Base-by-base conservation (phyloP, 2,329 filamentous ascomycete species). In the Trichoderma koningii region DNA sequence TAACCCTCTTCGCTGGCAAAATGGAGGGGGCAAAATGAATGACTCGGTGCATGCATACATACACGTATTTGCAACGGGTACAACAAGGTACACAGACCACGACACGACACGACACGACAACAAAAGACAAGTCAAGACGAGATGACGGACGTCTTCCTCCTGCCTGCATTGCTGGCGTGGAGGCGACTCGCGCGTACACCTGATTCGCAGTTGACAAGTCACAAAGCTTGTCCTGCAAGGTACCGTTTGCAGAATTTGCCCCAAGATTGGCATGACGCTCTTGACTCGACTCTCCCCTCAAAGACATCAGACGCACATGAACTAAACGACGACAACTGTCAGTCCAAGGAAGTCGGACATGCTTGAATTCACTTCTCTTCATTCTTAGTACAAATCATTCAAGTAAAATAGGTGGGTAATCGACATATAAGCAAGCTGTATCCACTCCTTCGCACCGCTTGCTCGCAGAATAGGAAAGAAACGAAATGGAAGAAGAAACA, bases 301-400 rank as follows among this genome's bases (percentile, higher is more conserved):
- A 28, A n/a, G 50, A 34, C 14, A n/a, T 17, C 7, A 41, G 1
- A 41, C 9, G 30, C 30, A 53, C 51, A 53, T 14, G 7, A 26
- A 51, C 48, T 17, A 53, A 10, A n/a, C n/a, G n/a, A 28, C 26
- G 21, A 12, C 21, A 3, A 28, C 17, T 23, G 42, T 52, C 17
- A 52, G 57, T 23, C 10, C 17, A 5, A 6, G 15, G 17, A 52
- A 30, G 15, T 52, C 38, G 28, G n/a, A 12, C 52, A 47, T 45
- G n/a, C 21, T 62, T 55, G 30, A 41, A n/a, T 61, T 55, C 50
- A 62, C 34, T 47, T 62, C 59, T 62, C 59, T 30, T 62, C 59
- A 62, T 62, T 45, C 59, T 62, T 21, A 55, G 26, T 53, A 62
- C 45, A 55, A 59, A 62, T 62, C 59, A 62, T 62, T 53, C 59